phyloP scores from a whole-genome alignment of 2,329 filamentous ascomycete genomes.

The Calonectria pseudoturangicola region DNA sequence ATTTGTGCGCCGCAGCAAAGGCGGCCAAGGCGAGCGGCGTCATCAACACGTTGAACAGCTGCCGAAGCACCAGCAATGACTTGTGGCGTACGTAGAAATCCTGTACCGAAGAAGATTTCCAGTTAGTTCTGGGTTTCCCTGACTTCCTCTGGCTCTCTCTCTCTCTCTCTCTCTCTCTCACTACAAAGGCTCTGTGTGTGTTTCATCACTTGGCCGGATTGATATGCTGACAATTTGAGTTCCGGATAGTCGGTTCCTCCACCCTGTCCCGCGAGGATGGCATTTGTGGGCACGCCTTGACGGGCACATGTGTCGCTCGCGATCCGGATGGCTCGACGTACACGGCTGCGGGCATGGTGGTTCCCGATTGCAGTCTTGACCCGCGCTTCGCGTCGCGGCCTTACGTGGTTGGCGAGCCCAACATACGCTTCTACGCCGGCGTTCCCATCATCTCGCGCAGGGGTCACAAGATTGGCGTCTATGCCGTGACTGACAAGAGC shows the following conservation, averaged over 20 bases:
- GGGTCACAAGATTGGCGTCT: conserved; percentile 75
- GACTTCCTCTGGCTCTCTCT: too few species aligned
- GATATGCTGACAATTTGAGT: conserved; percentile 15
- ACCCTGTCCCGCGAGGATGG: conserved; percentile 57
- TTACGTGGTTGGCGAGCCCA: conserved; percentile 57
- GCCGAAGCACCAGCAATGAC: conserved; percentile 48
- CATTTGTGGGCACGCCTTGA: conserved; percentile 57
- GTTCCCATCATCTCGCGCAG: conserved; percentile 76
- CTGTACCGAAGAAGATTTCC: neutral
- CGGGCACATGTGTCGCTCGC: conserved; percentile 51
- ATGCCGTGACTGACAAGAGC: conserved; percentile 75
- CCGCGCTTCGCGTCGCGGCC: conserved; percentile 57
- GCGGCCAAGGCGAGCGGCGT: conserved; percentile 2
- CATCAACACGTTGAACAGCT: neutral
- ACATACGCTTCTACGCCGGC: conserved; percentile 62
- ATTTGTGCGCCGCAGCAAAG: conserved; percentile 49
- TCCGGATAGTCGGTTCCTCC: conserved; percentile 49
- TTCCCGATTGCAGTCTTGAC: conserved; percentile 57
- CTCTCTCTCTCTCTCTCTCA: too few species aligned
- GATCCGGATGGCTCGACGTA: conserved; percentile 54
- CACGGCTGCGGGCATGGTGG: conserved; percentile 54
- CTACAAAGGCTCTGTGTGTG: neutral
- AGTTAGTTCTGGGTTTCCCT: neutral
- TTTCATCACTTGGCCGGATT: neutral
- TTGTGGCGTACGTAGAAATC: conserved; percentile 59